Conservation (phyloP, 1,284 basidiomycete genomes). For the Trichosporon coremiiforme region DNA sequence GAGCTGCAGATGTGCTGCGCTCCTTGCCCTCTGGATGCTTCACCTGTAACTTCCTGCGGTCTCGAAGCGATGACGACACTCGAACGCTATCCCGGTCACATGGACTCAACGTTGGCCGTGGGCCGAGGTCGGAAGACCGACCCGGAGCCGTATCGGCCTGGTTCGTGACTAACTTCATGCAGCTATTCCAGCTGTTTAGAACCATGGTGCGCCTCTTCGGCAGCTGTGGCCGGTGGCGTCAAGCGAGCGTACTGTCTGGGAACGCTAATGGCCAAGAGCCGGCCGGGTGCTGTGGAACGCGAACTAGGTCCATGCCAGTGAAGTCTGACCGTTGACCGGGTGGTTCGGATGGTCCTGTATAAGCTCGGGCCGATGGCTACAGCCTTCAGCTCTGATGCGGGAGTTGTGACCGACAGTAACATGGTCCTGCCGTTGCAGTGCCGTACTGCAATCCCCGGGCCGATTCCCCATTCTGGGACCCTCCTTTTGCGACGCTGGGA, state of each 20-base stretch:
- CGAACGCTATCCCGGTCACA: constrained; percentile 12
- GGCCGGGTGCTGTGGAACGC: background rate
- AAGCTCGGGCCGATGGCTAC: constrained; percentile 3
- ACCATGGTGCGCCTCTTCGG: background rate
- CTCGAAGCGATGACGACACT: background rate
- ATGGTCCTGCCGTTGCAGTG: background rate
- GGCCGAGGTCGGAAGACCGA: background rate
- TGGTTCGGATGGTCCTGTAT: background rate
- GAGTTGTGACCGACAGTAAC: too few species aligned
- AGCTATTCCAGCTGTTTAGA: background rate
- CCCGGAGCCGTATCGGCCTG: constrained; percentile 2
- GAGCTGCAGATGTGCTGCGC: background rate
- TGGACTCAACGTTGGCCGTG: constrained; percentile 3
- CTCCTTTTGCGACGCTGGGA: background rate
- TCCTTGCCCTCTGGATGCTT: background rate
- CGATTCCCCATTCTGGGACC: background rate
- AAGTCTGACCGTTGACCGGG: background rate
- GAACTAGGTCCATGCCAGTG: background rate
- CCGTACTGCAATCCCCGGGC: background rate
- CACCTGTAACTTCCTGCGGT: background rate
- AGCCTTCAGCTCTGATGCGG: background rate
- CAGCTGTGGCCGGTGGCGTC: background rate
- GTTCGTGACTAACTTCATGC: background rate
- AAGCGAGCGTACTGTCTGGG: background rate
- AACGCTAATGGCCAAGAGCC: background rate